Evolutionary conservation across 176 grass and related monocot genomes (phyloP), one percentile per base, ranked within the genome.

Genomic region (Typha latifolia): DNA sequence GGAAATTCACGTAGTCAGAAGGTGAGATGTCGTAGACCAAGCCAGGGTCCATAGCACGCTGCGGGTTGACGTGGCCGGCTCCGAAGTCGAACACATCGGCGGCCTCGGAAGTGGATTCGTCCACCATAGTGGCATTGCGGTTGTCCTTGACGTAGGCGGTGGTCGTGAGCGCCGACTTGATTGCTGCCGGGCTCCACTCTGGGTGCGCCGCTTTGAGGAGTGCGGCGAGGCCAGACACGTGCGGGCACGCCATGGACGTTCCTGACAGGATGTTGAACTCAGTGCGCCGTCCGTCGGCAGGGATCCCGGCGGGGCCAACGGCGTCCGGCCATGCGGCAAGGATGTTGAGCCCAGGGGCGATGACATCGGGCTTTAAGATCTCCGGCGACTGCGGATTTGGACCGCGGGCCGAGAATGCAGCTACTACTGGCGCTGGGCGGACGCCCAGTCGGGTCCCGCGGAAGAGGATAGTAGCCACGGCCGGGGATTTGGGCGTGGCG

Each of bases 151-250:
- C 62, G 78, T 96, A 91, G 16, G 93, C 88, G 0, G 88, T 89
- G 72, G 88, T 96, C 93, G 89, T 91, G 6, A 96, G 85, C 37
- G 93, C 93, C 13, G 93, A 96, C 81, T 96, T 96, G 81, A 96
- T 89, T 15, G 82, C 88, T 0, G 88, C 93, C 1, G 88, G 88
- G 75, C 80, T 84, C 93, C 93, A 96, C 0, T 67, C 61, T 1
- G 93, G 88, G 69, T 91, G 93, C n/a, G 93, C 93, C 0, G 88
- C 93, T 77, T 91, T 96, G n/a, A 96, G 93, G 70, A 96, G 66
- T 1, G 93, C 88, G 0, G 86, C 88, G 1, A 96, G 93, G 18
- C 93, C 93, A 4, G 93, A 96, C 20, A 96, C 73, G 75, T 96
- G 93, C 20, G 88, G 93, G 77, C 93, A 96, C 1, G 93, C 93